A percentile compares a stretch with the other conserved stretches of the same genome.
Conservation (phyloP, 2,329 filamentous ascomycete species). For the Ascochyta pisi region DNA sequence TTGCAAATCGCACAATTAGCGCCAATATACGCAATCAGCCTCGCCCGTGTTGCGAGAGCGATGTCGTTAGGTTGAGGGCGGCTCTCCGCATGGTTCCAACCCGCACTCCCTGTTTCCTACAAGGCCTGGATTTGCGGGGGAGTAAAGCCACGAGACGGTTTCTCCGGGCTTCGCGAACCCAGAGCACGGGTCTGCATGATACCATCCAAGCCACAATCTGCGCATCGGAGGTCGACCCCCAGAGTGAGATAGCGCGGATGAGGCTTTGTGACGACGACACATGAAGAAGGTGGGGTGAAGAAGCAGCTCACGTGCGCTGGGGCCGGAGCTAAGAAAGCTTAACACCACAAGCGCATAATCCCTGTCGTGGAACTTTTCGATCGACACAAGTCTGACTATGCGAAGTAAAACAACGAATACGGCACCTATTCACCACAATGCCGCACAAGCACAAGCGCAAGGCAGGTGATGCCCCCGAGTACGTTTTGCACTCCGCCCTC, state of each 20-base stretch:
- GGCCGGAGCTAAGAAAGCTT: slow-evolving; percentile 8
- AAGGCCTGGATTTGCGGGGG: slow-evolving; percentile 12
- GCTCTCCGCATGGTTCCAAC: slow-evolving; percentile 1
- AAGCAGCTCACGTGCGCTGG: background rate
- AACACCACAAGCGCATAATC: slow-evolving; percentile 11
- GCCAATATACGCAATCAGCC: background rate
- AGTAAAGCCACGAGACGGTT: background rate
- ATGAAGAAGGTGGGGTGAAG: slow-evolving; percentile 8
- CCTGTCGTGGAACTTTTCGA: slow-evolving; percentile 13
- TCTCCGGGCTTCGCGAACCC: slow-evolving; percentile 3
- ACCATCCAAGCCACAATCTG: slow-evolving; percentile 7
- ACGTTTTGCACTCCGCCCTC: slow-evolving; percentile 15
- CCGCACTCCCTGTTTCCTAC: background rate
- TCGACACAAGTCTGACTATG: slow-evolving; percentile 1
- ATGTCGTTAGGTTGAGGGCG: background rate
- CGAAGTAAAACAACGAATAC: background rate
- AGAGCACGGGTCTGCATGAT: background rate
- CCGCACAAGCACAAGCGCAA: slow-evolving; percentile 86
- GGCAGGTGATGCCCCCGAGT: slow-evolving; percentile 51
- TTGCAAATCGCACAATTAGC: background rate
- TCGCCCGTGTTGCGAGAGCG: background rate
- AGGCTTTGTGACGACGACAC: background rate
- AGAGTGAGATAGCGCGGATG: background rate
- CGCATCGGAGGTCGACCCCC: background rate
- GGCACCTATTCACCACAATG: slow-evolving; percentile 59